These are phyloP conservation scores for Lithocarpus polystachyus DNA, from an alignment of 306 rosid species.

Conservation along the genomic window DNA sequence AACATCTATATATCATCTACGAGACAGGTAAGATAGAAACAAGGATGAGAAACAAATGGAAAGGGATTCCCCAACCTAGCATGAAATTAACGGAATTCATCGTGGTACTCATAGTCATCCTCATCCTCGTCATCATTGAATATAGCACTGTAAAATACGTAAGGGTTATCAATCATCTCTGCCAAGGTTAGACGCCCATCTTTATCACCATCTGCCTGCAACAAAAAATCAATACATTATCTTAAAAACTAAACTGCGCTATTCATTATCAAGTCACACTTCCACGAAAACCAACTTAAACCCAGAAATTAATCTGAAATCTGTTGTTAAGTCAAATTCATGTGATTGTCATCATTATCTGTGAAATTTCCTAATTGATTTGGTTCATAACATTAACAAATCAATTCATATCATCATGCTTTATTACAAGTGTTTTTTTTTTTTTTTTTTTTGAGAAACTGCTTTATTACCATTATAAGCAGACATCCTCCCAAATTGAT, in stretches of 20 bases:
- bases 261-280: not conserved
- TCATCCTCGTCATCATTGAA: slow-evolving; percentile 64
- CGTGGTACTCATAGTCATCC: slow-evolving; percentile 73
- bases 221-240: slow-evolving; percentile 17
- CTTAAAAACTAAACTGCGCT: slow-evolving; percentile 10
- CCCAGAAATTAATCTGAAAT: not conserved
- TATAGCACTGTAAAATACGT: slow-evolving; percentile 90
- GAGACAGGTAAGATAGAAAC: not conserved
- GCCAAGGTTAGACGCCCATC: slow-evolving; percentile 78
- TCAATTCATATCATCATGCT: not conserved
- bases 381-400: not conserved
- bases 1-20: not conserved
- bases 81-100: slow-evolving; percentile 75
- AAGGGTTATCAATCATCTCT: slow-evolving; percentile 95
- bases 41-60: not conserved
- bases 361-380: not conserved
- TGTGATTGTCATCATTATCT: not conserved
- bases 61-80: slow-evolving; percentile 31
- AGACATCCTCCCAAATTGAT: not conserved
- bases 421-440: too few species aligned
- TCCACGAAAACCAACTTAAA: not conserved
- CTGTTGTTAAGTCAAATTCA: not conserved
- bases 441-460: too few species aligned
- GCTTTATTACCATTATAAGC: not conserved
- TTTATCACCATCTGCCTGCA: slow-evolving; percentile 88